Conservation (phyloP, 768 basidiomycete genomes). For the Tubosaeta brunneosetosa region DNA sequence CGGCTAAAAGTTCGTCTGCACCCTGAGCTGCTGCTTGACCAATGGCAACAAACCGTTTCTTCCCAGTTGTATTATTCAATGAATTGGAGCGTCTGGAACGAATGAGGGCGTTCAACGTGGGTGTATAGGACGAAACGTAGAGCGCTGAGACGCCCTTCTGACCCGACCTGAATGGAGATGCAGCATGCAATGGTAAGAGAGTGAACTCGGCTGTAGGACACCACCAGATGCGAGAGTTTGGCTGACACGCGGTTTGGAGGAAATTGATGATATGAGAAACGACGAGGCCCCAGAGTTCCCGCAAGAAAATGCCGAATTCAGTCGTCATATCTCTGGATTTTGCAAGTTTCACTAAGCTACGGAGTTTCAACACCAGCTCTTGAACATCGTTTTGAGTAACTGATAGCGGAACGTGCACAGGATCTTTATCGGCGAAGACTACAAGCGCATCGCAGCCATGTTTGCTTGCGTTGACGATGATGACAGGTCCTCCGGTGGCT, state of each 20-base stretch:
- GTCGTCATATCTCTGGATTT: not conserved
- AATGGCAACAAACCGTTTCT: constrained; percentile 1
- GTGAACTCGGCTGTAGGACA: not conserved
- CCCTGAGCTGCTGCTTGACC: constrained; percentile 1
- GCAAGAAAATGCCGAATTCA: not conserved
- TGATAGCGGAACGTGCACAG: not conserved
- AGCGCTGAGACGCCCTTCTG: not conserved
- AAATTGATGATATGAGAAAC: not conserved
- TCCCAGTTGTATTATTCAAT: not conserved
- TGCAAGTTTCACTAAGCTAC: not conserved
- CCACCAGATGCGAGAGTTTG: not conserved
- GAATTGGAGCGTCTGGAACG: not conserved
- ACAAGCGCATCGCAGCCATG: not conserved
- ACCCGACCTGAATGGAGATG: not conserved
- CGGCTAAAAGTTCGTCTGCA: not conserved
- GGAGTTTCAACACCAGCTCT: not conserved
- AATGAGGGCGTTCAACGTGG: not conserved
- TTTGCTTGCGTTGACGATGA: not conserved
- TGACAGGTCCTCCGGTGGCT: not conserved
- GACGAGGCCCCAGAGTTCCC: not conserved
- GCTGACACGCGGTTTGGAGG: not conserved
- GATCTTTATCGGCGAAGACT: not conserved
- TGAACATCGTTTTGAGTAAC: not conserved
- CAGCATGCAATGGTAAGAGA: not conserved
- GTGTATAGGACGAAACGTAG: not conserved